Evolutionary conservation across 805 yeast species (phyloP).

Genomic region (Wickerhamiella parazyma): DNA sequence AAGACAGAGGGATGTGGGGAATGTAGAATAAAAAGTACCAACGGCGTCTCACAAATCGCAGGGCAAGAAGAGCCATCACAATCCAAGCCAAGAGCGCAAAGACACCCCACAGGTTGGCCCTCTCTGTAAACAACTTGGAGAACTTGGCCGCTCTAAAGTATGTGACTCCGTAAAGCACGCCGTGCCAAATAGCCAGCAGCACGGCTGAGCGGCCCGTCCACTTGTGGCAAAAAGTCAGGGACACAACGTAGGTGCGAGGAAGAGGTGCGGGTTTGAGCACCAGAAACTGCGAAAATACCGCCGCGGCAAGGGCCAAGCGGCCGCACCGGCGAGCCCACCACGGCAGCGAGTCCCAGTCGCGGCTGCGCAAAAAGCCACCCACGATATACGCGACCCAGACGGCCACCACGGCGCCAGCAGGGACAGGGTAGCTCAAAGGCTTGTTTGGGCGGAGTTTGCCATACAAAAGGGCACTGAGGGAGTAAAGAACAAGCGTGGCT

Average conservation of each 20-base stretch:
- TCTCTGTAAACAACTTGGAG: conserved; percentile 2
- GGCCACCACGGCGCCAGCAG: conserved; percentile 7
- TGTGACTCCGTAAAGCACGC: conserved; percentile 35
- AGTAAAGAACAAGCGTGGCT: conserved; percentile 12
- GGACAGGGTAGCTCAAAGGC: conserved; percentile 9
- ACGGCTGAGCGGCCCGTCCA: conserved; percentile 81
- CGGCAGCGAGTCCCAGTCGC: conserved; percentile 8
- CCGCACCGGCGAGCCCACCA: conserved; percentile 63
- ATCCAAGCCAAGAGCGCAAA: conserved; percentile 34
- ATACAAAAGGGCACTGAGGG: conserved; percentile 7
- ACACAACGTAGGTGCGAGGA: conserved; percentile 58
- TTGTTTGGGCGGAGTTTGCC: conserved; percentile 3
- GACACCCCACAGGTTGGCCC: conserved; percentile 58
- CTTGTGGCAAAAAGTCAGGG: conserved; percentile 68
- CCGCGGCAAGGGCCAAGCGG: conserved; percentile 55
- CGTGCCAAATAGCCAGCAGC: conserved; percentile 50
- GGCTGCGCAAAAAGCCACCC: conserved; percentile 13
- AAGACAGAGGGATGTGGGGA: conserved; percentile 61
- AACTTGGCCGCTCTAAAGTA: conserved; percentile 7
- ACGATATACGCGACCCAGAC: conserved; percentile 9
- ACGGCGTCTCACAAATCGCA: conserved; percentile 48
- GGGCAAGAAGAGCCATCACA: conserved; percentile 53
- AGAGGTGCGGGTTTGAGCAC: conserved; percentile 75
- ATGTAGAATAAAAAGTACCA: conserved; percentile 53
- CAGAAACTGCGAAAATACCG: conserved; percentile 63